Conservation (phyloP, 1,139 yeast species). For the Yamadazyma mexicana region DNA sequence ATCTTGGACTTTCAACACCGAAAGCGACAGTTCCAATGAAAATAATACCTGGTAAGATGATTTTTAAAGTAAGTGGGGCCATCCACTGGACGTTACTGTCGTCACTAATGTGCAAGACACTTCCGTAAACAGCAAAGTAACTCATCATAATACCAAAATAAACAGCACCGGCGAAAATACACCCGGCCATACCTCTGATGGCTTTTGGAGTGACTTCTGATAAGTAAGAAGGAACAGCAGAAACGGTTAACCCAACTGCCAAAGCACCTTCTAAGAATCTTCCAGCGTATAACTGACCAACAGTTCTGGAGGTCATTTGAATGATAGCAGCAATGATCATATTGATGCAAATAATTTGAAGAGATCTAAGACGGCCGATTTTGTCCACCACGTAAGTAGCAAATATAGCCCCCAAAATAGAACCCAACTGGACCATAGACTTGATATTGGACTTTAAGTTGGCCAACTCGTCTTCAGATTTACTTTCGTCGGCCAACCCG, state of each 20-base stretch:
- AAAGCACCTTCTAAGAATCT: constrained; percentile 51
- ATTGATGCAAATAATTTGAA: constrained; percentile 43
- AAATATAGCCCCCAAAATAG: constrained; percentile 55
- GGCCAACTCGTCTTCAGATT: constrained; percentile 38
- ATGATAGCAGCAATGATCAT: constrained; percentile 52
- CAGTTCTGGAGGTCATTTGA: constrained; percentile 42
- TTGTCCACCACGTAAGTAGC: constrained; percentile 53
- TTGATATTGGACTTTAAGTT: constrained; percentile 54
- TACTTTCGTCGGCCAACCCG: constrained; percentile 45
- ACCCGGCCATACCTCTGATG: constrained; percentile 51
- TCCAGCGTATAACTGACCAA: constrained; percentile 57
- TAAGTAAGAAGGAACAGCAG: constrained; percentile 55
- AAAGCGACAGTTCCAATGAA: constrained; percentile 35
- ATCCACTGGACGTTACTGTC: constrained; percentile 37
- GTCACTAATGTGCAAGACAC: constrained; percentile 32
- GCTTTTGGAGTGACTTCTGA: constrained; percentile 55
- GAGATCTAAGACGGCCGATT: constrained; percentile 55
- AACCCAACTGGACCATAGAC: constrained; percentile 63
- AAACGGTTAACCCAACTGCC: constrained; percentile 58
- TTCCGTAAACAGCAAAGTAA: constrained; percentile 49
- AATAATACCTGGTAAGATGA: constrained; percentile 43
- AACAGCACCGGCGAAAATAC: constrained; percentile 56
- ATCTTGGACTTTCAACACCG: constrained; percentile 48
- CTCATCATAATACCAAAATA: constrained; percentile 55
- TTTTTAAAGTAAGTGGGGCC: constrained; percentile 36